Conservation (phyloP, 163 green algal genomes). For the Picocystis sp. region DNA sequence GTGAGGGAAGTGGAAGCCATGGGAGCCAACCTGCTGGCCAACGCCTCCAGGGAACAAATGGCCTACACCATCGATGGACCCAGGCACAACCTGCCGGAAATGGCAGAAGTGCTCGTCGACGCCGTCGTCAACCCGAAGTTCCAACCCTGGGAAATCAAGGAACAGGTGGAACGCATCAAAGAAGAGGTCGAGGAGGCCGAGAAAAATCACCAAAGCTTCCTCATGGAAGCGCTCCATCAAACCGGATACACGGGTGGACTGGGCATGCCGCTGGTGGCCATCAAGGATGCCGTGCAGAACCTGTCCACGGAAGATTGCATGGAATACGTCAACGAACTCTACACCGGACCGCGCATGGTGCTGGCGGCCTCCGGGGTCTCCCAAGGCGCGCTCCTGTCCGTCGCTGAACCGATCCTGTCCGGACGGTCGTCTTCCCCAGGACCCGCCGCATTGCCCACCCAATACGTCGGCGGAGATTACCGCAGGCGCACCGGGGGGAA, state of each 20-base stretch:
- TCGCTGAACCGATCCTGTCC: conserved; percentile 62
- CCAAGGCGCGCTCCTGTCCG: conserved; percentile 47
- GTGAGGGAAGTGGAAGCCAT: conserved; percentile 74
- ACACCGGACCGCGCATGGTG: conserved; percentile 59
- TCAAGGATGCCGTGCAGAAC: conserved; percentile 24
- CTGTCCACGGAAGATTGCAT: conserved; percentile 38
- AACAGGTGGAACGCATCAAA: conserved; percentile 21
- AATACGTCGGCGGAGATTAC: conserved; percentile 67
- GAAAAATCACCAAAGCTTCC: conserved; percentile 17
- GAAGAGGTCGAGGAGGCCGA: conserved; percentile 18
- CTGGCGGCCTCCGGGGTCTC: conserved; percentile 65
- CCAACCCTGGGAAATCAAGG: conserved; percentile 24
- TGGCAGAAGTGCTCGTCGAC: conserved; percentile 78
- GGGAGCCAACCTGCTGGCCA: conserved; percentile 66
- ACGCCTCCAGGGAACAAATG: conserved; percentile 70
- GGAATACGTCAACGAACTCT: conserved; percentile 55
- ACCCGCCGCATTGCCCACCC: conserved; percentile 1
- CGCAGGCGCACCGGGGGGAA: background rate
- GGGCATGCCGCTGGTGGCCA: conserved; percentile 26
- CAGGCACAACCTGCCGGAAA: conserved; percentile 49
- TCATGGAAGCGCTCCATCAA: conserved; percentile 29
- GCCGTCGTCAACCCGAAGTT: conserved; percentile 72
- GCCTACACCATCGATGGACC: conserved; percentile 78
- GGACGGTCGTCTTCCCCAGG: conserved; percentile 8
- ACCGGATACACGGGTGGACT: conserved; percentile 24